Conservation (phyloP, 192 early-diverging fungal species). For the Dispira parvispora region DNA sequence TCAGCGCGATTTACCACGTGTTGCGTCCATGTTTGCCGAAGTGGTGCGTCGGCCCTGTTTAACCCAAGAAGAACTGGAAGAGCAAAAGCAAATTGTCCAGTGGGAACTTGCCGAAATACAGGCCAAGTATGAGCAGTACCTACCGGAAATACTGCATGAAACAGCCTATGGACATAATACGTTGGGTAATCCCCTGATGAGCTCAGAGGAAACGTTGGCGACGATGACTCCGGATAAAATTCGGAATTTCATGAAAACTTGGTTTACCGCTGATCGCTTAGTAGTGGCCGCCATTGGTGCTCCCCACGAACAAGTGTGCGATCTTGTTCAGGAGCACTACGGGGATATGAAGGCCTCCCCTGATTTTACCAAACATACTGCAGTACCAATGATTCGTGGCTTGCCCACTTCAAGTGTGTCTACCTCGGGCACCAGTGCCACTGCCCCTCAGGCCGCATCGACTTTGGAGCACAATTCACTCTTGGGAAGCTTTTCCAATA, state of each 20-base stretch:
- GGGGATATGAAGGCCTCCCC: slow-evolving; percentile 35
- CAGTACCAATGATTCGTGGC: slow-evolving; percentile 14
- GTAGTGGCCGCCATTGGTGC: slow-evolving; percentile 78
- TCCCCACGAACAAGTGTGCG: slow-evolving; percentile 66
- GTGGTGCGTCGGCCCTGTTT: slow-evolving; percentile 64
- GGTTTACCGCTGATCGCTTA: slow-evolving; percentile 86
- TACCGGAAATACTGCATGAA: slow-evolving; percentile 78
- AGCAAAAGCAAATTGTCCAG: slow-evolving; percentile 52
- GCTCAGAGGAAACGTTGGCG: slow-evolving; percentile 46
- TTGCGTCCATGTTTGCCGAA: slow-evolving; percentile 61
- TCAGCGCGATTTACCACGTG: slow-evolving; percentile 52
- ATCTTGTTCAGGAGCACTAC: slow-evolving; percentile 52
- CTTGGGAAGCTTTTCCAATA: slow-evolving; percentile 10
- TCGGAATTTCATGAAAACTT: slow-evolving; percentile 49
- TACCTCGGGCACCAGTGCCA: background rate
- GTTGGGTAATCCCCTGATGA: slow-evolving; percentile 64
- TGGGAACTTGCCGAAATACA: slow-evolving; percentile 84
- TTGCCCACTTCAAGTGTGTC: background rate
- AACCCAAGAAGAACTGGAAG: slow-evolving; percentile 58
- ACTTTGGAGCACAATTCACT: slow-evolving; percentile 15
- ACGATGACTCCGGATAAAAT: slow-evolving; percentile 50
- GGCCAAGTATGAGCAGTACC: slow-evolving; percentile 65
- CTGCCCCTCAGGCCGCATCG: slow-evolving; percentile 12
- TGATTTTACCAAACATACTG: slow-evolving; percentile 7
- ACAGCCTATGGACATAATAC: slow-evolving; percentile 63